Evolutionary conservation across 257 asterid genomes (phyloP), one percentile per base, ranked within the genome.

Genomic region (Nicotiana noctiflora): DNA sequence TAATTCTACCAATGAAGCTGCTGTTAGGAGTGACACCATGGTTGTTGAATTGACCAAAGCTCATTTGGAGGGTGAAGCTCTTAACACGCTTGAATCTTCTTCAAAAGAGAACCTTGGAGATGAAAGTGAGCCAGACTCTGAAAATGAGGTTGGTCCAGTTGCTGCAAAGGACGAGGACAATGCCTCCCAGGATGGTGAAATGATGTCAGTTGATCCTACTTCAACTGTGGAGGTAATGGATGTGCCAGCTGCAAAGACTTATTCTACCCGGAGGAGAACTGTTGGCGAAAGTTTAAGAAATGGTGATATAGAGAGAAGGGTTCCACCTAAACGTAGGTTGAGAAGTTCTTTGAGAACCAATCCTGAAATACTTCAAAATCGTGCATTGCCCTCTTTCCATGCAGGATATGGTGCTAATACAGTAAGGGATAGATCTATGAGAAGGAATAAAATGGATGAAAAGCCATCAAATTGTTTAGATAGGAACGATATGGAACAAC

Each of bases 381-480:
- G 76, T 29, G 34, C 59, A 34, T 63, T 82, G 76, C 88, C 87
- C 61, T 86, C 90, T 27, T 60, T 83, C 34, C 80, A 82, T 86
- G 83, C 90, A 56, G 84, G 86, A 82, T 81, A 79, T 80, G 84
- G 82, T 23, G 76, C 83, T 66, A 83, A 77, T 83, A 78, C 83
- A 66, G 79, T 86, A 72, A 86, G 80, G 46, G 92, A 86, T 66
- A 86, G 88, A 87, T 85, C 89, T 80, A 81, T 86, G 83, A 89
- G 96, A 85, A 92, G 96, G 86, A 89, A 89, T 84, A 89, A 84
- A 80, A 87, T 94, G 87, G 84, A 83, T 37, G 79, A 85, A 80
- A 92, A 90, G 84, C 88, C 90, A 14, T 87, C 90, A 61, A 95
- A 91, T 88, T 88, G 79, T 81, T 86, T 91, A 75, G 91, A 89